Conservation (phyloP, 441 rosid genomes). For the Kokia cookei region DNA sequence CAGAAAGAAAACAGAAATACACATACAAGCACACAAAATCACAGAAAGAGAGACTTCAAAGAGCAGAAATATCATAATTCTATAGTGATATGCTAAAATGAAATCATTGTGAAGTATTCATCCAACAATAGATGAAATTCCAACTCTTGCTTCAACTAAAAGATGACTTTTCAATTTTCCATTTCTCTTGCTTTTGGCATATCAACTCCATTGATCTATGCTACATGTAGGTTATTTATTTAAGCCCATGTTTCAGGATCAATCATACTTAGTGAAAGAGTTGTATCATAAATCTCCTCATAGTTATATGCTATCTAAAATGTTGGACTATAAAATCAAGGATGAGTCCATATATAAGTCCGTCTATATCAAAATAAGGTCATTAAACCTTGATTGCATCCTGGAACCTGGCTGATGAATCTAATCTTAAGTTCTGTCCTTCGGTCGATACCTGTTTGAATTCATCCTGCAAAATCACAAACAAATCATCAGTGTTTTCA, state of each 20-base stretch:
- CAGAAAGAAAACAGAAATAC: too few relatives aligned
- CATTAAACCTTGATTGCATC: constrained; percentile 80
- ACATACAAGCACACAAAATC: too few relatives aligned
- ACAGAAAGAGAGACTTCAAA: too few relatives aligned
- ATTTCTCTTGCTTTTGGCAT: neutral
- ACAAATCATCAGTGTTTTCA: constrained; percentile 6
- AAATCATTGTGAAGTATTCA: neutral
- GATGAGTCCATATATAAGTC: too few relatives aligned
- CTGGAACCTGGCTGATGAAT: constrained; percentile 80
- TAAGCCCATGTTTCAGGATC: neutral
- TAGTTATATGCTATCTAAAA: neutral
- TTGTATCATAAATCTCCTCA: neutral
- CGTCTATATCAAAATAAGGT: neutral
- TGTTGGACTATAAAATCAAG: neutral
- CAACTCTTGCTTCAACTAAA: neutral
- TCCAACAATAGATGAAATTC: neutral
- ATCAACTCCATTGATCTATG: neutral
- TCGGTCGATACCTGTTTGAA: constrained; percentile 83
- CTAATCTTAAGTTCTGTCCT: constrained; percentile 82
- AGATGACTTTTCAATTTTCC: neutral
- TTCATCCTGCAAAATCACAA: constrained; percentile 58
- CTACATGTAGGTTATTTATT: neutral
- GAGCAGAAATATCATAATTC: too few relatives aligned
- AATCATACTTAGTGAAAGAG: neutral
- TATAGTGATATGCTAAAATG: neutral